Percentiles rank a stretch among this genome's conserved stretches.
Conservation (phyloP, 495 filamentous ascomycete genomes). For the Xylaria longipes region DNA sequence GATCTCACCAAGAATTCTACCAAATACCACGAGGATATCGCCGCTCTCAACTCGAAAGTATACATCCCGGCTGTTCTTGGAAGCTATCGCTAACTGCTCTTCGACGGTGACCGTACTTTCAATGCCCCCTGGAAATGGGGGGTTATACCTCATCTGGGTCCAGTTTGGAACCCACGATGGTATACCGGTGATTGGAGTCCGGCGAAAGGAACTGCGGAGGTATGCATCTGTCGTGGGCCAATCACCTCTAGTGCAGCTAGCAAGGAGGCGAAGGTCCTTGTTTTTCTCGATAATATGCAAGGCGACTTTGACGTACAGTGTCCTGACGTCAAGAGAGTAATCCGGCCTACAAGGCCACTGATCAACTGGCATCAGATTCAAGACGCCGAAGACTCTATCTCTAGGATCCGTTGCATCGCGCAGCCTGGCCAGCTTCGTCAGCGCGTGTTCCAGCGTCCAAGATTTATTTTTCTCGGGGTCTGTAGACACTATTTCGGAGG, state of each 20-base stretch:
- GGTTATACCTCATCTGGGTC: not conserved
- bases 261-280: not conserved
- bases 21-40: not conserved
- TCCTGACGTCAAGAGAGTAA: not conserved
- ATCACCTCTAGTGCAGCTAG: not conserved
- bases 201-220: not conserved
- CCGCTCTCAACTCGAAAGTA: not conserved
- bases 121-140: not conserved
- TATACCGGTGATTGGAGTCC: not conserved
- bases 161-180: not conserved
- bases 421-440: not conserved
- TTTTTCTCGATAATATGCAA: not conserved
- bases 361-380: not conserved
- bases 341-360: constrained; percentile 4
- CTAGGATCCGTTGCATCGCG: not conserved
- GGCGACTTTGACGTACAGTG: not conserved
- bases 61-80: not conserved
- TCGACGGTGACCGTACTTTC: not conserved
- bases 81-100: not conserved
- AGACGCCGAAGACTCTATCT: not conserved
- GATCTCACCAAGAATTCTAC: not conserved
- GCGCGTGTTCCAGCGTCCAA: constrained; percentile 4
- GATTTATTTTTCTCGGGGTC: not conserved
- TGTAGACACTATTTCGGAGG: not conserved
- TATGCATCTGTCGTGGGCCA: not conserved